Percentiles rank a stretch among this genome's conserved stretches.
Conservation (phyloP, 2,329 filamentous ascomycete genomes). For the Colletotrichum chlorophyti region DNA sequence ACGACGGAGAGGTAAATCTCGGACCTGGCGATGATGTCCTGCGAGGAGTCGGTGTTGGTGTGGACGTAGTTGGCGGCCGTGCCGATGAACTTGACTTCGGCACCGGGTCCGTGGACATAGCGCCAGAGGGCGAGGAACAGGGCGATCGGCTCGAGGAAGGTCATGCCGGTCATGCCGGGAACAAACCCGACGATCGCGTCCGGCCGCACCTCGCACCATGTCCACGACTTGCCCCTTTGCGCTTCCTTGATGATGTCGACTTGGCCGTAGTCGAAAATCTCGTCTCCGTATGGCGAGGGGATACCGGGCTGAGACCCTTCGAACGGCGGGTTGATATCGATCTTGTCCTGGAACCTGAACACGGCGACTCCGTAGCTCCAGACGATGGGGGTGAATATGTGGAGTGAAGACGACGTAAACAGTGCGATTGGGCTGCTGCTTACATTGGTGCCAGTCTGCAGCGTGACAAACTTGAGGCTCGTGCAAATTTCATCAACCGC, state of each 20-base stretch:
- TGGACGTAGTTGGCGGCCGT: constrained; percentile 11
- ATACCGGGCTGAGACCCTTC: constrained; percentile 23
- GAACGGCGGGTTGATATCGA: constrained; percentile 15
- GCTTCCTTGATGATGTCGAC: constrained; percentile 22
- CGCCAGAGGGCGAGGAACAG: constrained; percentile 26
- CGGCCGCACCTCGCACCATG: constrained; percentile 30
- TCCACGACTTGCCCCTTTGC: constrained; percentile 26
- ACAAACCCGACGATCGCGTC: constrained; percentile 31
- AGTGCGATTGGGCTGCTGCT: too few species aligned
- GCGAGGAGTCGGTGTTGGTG: constrained; percentile 30
- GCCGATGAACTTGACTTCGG: constrained; percentile 27
- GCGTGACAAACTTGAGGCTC: constrained; percentile 19
- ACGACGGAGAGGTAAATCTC: constrained; percentile 30
- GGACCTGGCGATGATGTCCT: constrained; percentile 29
- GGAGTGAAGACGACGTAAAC: too few species aligned
- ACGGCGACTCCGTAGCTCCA: constrained; percentile 14
- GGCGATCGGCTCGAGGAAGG: constrained; percentile 27
- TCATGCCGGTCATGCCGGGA: constrained; percentile 28
- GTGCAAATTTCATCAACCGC: constrained; percentile 1
- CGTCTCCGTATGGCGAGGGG: constrained; percentile 27
- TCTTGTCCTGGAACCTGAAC: constrained; percentile 8
- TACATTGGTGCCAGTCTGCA: constrained; percentile 31
- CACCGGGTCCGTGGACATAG: constrained; percentile 24
- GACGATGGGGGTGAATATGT: too few species aligned
- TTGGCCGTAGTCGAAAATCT: constrained; percentile 30